phyloP scores from a whole-genome alignment of 2,329 filamentous ascomycete genomes.

The Fonsecaea multimorphosa region DNA sequence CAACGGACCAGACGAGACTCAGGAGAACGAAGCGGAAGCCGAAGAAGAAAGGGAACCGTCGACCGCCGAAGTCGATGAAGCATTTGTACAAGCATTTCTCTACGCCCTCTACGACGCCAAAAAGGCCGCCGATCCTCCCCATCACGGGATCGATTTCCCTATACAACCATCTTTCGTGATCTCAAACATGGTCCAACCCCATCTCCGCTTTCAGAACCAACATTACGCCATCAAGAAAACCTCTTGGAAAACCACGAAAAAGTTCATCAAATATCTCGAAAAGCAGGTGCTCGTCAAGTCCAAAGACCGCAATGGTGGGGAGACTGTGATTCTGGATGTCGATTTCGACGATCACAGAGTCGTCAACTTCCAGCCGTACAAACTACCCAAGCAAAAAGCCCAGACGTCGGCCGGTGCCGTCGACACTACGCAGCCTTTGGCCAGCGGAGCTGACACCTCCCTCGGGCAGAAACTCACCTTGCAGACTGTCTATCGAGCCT shows the following conservation, averaged over 20 bases:
- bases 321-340: slow-evolving; percentile 68
- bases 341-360: slow-evolving; percentile 66
- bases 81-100: slow-evolving; percentile 68
- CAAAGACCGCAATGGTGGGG: slow-evolving; percentile 69
- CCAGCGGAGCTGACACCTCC: slow-evolving; percentile 46
- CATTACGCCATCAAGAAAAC: slow-evolving; percentile 72
- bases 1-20: slow-evolving; percentile 10
- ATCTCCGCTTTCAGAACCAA: slow-evolving; percentile 64
- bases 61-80: slow-evolving; percentile 69
- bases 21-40: slow-evolving; percentile 39
- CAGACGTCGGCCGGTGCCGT: slow-evolving; percentile 49
- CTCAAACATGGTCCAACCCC: slow-evolving; percentile 69
- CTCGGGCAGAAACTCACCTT: slow-evolving; percentile 54
- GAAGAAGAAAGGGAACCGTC: slow-evolving; percentile 58
- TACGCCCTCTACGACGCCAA: slow-evolving; percentile 68
- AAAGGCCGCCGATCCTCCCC: slow-evolving; percentile 59
- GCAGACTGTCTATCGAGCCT: slow-evolving; percentile 62
- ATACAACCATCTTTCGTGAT: slow-evolving; percentile 69
- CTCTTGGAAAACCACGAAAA: slow-evolving; percentile 72
- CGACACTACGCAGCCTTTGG: slow-evolving; percentile 42
- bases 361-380: slow-evolving; percentile 65
- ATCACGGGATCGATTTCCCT: slow-evolving; percentile 65
- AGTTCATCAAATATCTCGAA: slow-evolving; percentile 71
- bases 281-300: slow-evolving; percentile 67
- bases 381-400: slow-evolving; percentile 63